A percentile compares a stretch with the other conserved stretches of the same genome.
These are phyloP conservation scores for Quercus tomentella DNA, from an alignment of 331 rosid species.

Conservation along the genomic window DNA sequence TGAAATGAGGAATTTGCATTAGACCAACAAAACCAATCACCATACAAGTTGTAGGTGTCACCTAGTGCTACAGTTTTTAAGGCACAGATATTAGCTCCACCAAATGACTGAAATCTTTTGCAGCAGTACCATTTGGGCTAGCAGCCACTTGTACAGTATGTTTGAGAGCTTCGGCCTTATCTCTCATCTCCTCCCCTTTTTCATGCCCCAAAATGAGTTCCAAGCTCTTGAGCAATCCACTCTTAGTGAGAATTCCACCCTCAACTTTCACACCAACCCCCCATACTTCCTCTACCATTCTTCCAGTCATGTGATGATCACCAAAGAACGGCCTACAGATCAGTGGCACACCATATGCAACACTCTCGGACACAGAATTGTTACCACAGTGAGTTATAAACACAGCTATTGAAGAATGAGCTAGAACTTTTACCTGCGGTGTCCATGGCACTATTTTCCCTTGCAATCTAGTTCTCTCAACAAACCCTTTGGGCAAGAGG, in stretches of 20 bases:
- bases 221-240: slow-evolving; percentile 37
- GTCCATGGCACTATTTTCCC: slow-evolving; percentile 55
- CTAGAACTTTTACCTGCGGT: slow-evolving; percentile 41
- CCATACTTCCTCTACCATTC: slow-evolving; percentile 44
- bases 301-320: slow-evolving; percentile 37
- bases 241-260: slow-evolving; percentile 39
- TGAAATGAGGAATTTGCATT: too few species aligned
- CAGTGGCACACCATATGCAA: slow-evolving; percentile 51
- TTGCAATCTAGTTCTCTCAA: slow-evolving; percentile 5
- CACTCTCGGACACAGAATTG: slow-evolving; percentile 39
- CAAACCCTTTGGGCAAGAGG: slow-evolving; percentile 34
- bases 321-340: slow-evolving; percentile 50
- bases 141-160: slow-evolving; percentile 18
- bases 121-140: slow-evolving; percentile 25
- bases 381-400: slow-evolving; percentile 49
- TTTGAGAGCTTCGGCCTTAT: slow-evolving; percentile 18
- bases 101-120: slow-evolving; percentile 27
- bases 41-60: too few species aligned
- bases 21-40: too few species aligned
- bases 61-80: neutral
- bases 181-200: slow-evolving; percentile 32
- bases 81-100: slow-evolving; percentile 13
- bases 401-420: slow-evolving; percentile 34
- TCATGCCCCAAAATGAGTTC: slow-evolving; percentile 23
- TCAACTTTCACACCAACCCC: slow-evolving; percentile 39